Percentiles rank a stretch among this genome's conserved stretches.
Evolutionary conservation across 805 yeast genomes (phyloP).

Genomic region (Sugiyamaella smithiae): DNA sequence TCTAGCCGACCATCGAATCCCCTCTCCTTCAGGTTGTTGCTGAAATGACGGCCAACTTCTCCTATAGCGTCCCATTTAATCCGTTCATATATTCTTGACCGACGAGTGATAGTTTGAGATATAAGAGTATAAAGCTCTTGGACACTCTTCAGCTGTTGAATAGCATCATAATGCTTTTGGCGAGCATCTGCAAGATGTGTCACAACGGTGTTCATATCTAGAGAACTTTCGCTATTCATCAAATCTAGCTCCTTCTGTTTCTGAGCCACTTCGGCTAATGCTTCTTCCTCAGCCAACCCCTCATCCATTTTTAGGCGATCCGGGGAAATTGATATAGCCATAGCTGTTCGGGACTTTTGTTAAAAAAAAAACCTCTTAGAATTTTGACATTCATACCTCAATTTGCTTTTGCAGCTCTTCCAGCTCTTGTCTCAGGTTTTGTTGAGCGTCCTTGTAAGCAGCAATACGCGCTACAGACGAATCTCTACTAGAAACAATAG

Average conservation of each 20-base stretch:
- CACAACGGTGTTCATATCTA: neutral
- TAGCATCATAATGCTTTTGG: neutral
- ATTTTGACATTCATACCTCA: neutral
- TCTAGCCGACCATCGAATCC: constrained; percentile 70
- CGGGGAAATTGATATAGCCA: neutral
- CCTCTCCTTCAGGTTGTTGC: constrained; percentile 44
- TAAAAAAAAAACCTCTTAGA: neutral
- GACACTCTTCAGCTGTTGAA: constrained; percentile 1
- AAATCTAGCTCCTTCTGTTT: neutral
- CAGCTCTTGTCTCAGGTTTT: neutral
- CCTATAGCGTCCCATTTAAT: constrained; percentile 6
- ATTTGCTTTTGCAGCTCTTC: neutral
- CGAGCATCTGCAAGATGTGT: constrained; percentile 2
- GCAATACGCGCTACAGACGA: neutral
- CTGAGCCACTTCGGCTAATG: neutral
- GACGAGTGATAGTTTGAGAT: neutral
- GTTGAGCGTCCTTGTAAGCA: neutral
- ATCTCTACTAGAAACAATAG: neutral
- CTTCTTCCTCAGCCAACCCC: neutral
- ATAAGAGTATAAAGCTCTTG: neutral
- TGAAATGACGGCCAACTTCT: constrained; percentile 29
- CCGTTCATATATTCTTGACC: constrained; percentile 3
- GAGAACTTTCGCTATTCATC: neutral
- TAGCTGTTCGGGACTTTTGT: neutral
- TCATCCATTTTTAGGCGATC: constrained; percentile 4